These are phyloP conservation scores for Hsuehochloa calcarea DNA, from an alignment of 176 grass and related monocot species.

Conservation along the genomic window DNA sequence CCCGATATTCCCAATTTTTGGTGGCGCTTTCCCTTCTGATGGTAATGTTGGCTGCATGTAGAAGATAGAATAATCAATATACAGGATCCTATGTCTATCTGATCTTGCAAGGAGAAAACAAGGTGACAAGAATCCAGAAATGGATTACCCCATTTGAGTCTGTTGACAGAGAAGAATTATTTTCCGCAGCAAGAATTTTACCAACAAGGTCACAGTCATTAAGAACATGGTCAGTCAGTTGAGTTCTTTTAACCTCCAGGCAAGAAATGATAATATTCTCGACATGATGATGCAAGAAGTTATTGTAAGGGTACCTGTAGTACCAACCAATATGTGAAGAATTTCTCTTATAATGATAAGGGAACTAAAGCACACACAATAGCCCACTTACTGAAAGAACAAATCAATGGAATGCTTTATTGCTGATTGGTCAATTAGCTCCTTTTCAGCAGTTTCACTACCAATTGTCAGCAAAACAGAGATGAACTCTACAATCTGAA, in stretches of 20 bases:
- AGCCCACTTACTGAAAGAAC: constrained; percentile 74
- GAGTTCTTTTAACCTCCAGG: constrained; percentile 60
- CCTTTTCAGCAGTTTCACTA: constrained; percentile 70
- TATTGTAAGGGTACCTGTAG: constrained; percentile 84
- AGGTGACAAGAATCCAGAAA: constrained; percentile 3
- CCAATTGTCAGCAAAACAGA: constrained; percentile 79
- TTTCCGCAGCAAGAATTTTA: constrained; percentile 67
- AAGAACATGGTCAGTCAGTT: constrained; percentile 68
- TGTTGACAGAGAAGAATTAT: constrained; percentile 38
- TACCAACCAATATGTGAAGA: constrained; percentile 4
- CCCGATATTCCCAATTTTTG: constrained; percentile 69
- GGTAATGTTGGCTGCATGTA: constrained; percentile 50
- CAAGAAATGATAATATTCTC: constrained; percentile 75
- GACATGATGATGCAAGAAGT: constrained; percentile 80
- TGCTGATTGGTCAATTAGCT: constrained; percentile 66
- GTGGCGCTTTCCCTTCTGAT: constrained; percentile 53
- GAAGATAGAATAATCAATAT: constrained; percentile 17
- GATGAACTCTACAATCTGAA: constrained; percentile 86
- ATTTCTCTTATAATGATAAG: neutral
- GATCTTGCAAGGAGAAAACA: neutral
- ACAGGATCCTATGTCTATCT: neutral
- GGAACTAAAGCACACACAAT: neutral
- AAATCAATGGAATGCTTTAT: constrained; percentile 62
- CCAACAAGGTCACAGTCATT: constrained; percentile 62
- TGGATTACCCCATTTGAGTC: constrained; percentile 54